A percentile compares a stretch with the other conserved stretches of the same genome.
These are phyloP conservation scores for Ganoderma multipileum DNA, from an alignment of 1,284 basidiomycete species.

Conservation along the genomic window DNA sequence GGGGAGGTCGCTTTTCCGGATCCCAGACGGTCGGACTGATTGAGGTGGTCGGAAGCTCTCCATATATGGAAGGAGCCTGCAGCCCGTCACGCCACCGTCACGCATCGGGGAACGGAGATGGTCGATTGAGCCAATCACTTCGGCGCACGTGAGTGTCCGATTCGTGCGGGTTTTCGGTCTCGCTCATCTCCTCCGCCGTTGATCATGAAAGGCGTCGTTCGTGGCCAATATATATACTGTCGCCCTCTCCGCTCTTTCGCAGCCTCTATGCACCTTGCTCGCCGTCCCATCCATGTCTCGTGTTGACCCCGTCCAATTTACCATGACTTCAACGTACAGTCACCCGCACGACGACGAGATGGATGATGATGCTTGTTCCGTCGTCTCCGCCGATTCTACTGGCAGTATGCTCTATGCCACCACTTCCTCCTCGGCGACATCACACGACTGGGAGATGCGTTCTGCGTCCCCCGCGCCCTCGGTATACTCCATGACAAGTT, in stretches of 20 bases:
- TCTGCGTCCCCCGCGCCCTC: slow-evolving; percentile 71
- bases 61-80: slow-evolving; percentile 6
- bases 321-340: slow-evolving; percentile 23
- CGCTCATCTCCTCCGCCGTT: slow-evolving; percentile 35
- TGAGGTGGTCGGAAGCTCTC: slow-evolving; percentile 17
- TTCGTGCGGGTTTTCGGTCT: slow-evolving; percentile 34
- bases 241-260: slow-evolving; percentile 13
- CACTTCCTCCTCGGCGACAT: slow-evolving; percentile 47
- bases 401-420: slow-evolving; percentile 51
- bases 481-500: slow-evolving; percentile 71
- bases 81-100: slow-evolving; percentile 17
- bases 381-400: slow-evolving; percentile 36
- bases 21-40: slow-evolving; percentile 14
- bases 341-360: slow-evolving; percentile 37
- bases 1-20: slow-evolving; percentile 1
- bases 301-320: slow-evolving; percentile 22
- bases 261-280: slow-evolving; percentile 22
- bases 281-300: slow-evolving; percentile 17
- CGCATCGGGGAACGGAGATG: slow-evolving; percentile 33
- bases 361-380: slow-evolving; percentile 41
- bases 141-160: slow-evolving; percentile 34
- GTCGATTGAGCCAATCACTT: slow-evolving; percentile 18
- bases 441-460: slow-evolving; percentile 51
- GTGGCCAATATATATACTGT: slow-evolving; percentile 30
- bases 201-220: slow-evolving; percentile 18